Evolutionary conservation across 345 rosid genomes (phyloP), one percentile per base, ranked within the genome.

Genomic region (Rhodomyrtus tomentosa): DNA sequence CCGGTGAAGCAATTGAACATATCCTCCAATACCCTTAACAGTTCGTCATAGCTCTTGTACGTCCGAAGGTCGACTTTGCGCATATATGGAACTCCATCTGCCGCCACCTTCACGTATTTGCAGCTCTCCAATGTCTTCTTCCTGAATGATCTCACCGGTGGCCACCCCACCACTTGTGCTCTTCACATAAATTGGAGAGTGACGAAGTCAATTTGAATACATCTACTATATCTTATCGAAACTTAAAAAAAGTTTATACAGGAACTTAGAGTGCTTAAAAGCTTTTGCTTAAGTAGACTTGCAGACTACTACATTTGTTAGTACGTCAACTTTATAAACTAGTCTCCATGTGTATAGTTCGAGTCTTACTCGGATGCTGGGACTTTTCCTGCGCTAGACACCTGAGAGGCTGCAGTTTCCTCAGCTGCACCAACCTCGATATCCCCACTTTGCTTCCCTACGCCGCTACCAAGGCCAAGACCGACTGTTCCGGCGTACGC

Each of bases 11-110:
- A 87, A 58, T 81, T n/a, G 82, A 88, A 87, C 88, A 88, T 83
- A 4, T 58, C 80, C 58, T 83, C 86, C 29, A 88, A 42, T 9
- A 85, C 81, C 45, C 8, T 84, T 50, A 85, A 83, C 8, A 88
- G 83, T 15, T 85, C 82, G 22, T 72, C 53, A 24, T 88, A 85
- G 73, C 85, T 85, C n/a, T 73, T 59, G 87, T 83, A 85, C 25
- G 54, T 62, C 81, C n/a, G 54, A 73, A 88, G 86, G 82, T 88
- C 88, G 4, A 86, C 87, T 82, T 88, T 88, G 59, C 90, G 87
- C 25, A 86, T 83, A 62, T 84, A 84, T 5, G 87, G 88, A 29
- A 88, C 86, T 42, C 90, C 88, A 20, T 88, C 90, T 42, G 84
- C 84, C 1, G 85, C 85, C 49, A 88, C 90, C 68, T 88, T 88